These are phyloP conservation scores for Penicillium subrubescens DNA, from an alignment of 495 filamentous ascomycete species.

Conservation along the genomic window DNA sequence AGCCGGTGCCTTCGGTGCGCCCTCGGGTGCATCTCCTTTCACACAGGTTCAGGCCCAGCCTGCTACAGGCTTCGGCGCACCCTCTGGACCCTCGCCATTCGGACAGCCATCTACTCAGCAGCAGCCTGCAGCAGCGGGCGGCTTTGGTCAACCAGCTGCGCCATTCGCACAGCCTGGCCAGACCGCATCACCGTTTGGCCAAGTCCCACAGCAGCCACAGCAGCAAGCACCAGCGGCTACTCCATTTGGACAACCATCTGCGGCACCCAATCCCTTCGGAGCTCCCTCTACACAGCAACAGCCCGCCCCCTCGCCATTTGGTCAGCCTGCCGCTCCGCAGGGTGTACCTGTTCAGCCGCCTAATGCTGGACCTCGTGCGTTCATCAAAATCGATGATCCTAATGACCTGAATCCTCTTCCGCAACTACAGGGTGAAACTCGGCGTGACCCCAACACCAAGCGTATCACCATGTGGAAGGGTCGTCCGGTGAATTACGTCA, in stretches of 20 bases:
- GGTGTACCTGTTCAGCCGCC: constrained; percentile 18
- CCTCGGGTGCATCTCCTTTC: constrained; percentile 39
- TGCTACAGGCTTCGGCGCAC: constrained; percentile 33
- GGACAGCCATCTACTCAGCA: constrained; percentile 38
- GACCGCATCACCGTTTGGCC: constrained; percentile 18
- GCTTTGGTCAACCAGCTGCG: constrained; percentile 24
- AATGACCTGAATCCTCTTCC: constrained; percentile 41
- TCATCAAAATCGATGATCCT: constrained; percentile 34
- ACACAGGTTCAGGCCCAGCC: constrained; percentile 32
- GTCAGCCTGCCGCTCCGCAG: constrained; percentile 29
- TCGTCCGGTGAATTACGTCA: constrained; percentile 54
- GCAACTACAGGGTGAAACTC: constrained; percentile 39
- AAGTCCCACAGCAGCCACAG: constrained; percentile 14
- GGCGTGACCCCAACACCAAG: constrained; percentile 38
- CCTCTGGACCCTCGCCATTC: constrained; percentile 30
- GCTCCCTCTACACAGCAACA: constrained; percentile 27
- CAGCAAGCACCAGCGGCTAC: constrained; percentile 12
- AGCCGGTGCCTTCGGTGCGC: constrained; percentile 21
- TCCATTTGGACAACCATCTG: constrained; percentile 44
- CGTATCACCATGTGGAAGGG: constrained; percentile 55
- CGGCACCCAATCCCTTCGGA: constrained; percentile 16
- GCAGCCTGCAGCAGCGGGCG: constrained; percentile 26
- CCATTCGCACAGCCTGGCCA: constrained; percentile 32
- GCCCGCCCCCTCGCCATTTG: constrained; percentile 24
- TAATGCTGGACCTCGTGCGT: constrained; percentile 33